Conservation (phyloP, 306 rosid species). For the Corylus avellana region DNA sequence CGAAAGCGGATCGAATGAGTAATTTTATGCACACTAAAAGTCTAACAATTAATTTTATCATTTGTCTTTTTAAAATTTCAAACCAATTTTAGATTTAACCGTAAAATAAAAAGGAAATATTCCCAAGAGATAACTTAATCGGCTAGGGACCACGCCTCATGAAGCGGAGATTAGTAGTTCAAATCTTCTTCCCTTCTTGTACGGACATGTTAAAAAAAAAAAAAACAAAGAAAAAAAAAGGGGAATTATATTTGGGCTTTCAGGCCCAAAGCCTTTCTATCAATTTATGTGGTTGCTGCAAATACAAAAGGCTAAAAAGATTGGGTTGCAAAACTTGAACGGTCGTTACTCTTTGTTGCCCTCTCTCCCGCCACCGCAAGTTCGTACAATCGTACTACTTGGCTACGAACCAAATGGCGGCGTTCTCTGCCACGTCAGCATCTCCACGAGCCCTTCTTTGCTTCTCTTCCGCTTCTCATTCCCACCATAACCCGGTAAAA, state of each 20-base stretch:
- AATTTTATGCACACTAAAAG: too few relatives aligned
- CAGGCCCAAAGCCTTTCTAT: not conserved
- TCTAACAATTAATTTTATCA: too few relatives aligned
- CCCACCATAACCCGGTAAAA: constrained; percentile 21
- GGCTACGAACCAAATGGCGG: constrained; percentile 34
- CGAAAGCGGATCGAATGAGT: too few relatives aligned
- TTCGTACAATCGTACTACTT: constrained; percentile 10
- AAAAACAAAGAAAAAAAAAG: too few relatives aligned
- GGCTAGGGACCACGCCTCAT: too few relatives aligned
- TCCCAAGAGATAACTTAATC: too few relatives aligned
- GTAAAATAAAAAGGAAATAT: too few relatives aligned
- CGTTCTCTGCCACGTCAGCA: constrained; percentile 32
- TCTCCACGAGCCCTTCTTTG: constrained; percentile 23
- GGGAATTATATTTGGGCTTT: not conserved
- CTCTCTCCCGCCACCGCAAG: constrained; percentile 66
- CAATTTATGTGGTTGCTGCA: not conserved
- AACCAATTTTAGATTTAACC: too few relatives aligned
- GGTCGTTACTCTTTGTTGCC: constrained; percentile 17
- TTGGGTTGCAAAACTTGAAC: constrained; percentile 27
- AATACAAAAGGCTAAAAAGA: not conserved
- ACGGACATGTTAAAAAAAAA: too few relatives aligned
- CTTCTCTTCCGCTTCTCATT: constrained; percentile 27
- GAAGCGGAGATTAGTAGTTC: too few relatives aligned
- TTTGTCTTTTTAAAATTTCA: too few relatives aligned
- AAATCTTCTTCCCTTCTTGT: too few relatives aligned